phyloP scores from a whole-genome alignment of 2,329 filamentous ascomycete genomes.

The Neurospora crassa region DNA sequence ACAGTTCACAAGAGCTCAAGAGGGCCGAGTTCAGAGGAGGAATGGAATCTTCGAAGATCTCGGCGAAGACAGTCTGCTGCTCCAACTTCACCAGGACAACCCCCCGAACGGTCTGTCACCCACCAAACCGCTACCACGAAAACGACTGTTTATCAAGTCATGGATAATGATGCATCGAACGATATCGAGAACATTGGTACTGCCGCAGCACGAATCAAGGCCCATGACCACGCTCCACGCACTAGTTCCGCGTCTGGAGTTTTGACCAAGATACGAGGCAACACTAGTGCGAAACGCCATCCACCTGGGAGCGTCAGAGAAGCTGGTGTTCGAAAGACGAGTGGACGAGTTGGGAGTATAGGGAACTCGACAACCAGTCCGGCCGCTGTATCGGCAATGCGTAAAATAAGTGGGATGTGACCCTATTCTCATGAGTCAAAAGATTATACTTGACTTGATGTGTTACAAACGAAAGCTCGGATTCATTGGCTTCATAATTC shows the following conservation, averaged over 20 bases:
- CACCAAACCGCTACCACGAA: slow-evolving; percentile 64
- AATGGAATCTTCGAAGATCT: slow-evolving; percentile 64
- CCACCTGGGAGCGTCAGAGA: slow-evolving; percentile 39
- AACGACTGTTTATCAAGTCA: slow-evolving; percentile 39
- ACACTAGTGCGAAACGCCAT: slow-evolving; percentile 17
- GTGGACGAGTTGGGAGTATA: slow-evolving; percentile 53
- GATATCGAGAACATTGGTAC: slow-evolving; percentile 63
- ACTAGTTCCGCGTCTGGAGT: slow-evolving; percentile 44
- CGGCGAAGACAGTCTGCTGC: slow-evolving; percentile 56
- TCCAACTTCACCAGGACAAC: slow-evolving; percentile 46
- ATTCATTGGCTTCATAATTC: not conserved
- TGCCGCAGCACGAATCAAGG: slow-evolving; percentile 43
- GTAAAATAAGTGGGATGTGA: slow-evolving; percentile 35
- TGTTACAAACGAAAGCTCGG: not conserved
- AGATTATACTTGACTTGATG: not conserved
- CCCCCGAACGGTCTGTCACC: slow-evolving; percentile 52
- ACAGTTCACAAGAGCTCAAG: slow-evolving; percentile 52
- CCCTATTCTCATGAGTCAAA: not conserved
- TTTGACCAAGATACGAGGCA: slow-evolving; percentile 53
- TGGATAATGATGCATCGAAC: slow-evolving; percentile 59
- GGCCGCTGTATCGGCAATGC: slow-evolving; percentile 33
- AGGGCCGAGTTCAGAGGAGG: slow-evolving; percentile 68
- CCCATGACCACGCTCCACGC: slow-evolving; percentile 38
- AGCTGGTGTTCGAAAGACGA: slow-evolving; percentile 51
- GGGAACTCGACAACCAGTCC: slow-evolving; percentile 32